Evolutionary conservation across 202 grass and related monocot species (phyloP).

Genomic region (Carex arenaria): DNA sequence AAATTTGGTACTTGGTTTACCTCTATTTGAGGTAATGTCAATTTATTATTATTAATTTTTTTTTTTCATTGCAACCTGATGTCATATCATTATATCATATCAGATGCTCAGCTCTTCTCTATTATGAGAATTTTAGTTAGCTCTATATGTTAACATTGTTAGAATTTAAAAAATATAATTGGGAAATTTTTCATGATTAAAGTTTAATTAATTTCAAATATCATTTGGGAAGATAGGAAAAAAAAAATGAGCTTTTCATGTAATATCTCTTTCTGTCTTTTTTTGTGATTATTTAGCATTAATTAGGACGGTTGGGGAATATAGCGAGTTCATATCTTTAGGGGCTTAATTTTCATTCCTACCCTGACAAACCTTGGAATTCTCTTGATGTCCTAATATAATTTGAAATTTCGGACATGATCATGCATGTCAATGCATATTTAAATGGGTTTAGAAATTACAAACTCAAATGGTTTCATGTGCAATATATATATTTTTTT

Average conservation of each 20-base stretch:
- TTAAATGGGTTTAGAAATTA: neutral
- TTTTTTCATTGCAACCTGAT: neutral
- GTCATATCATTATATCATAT: neutral
- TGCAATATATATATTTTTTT: neutral
- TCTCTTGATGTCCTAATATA: neutral
- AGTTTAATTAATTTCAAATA: neutral
- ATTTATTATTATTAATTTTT: neutral
- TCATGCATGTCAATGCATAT: neutral
- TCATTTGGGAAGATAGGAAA: neutral
- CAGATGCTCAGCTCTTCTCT: neutral
- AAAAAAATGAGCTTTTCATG: neutral
- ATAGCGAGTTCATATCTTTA: slow-evolving; percentile 1
- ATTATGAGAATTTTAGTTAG: neutral
- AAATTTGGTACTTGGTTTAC: neutral
- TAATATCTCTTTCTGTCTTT: slow-evolving; percentile 14
- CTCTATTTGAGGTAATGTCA: slow-evolving; percentile 11
- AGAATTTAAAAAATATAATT: neutral
- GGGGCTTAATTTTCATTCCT: neutral
- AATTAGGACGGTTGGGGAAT: slow-evolving; percentile 18
- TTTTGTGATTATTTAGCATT: neutral
- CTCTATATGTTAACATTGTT: neutral
- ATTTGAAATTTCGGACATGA: neutral
- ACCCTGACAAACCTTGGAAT: neutral
- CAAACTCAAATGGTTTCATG: neutral
- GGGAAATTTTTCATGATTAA: neutral